These are phyloP conservation scores for Scutellaria barbata DNA, from an alignment of 257 asterid species.

Conservation along the genomic window DNA sequence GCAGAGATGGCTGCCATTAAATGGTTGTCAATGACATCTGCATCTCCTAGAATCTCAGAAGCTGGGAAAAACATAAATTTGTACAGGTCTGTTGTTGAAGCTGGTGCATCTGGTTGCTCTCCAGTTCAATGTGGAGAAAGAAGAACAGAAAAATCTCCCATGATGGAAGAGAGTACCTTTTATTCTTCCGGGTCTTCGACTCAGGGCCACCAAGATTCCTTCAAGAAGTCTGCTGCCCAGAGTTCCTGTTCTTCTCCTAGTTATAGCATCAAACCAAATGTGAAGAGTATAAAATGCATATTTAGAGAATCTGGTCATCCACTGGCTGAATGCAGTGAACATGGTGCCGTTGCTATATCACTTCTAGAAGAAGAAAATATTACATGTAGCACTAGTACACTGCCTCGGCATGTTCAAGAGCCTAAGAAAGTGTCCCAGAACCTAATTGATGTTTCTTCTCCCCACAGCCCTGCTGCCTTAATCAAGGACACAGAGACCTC, in stretches of 20 bases:
- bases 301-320: constrained; percentile 33
- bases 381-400: constrained; percentile 19
- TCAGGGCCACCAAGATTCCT: constrained; percentile 42
- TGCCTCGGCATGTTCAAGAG: constrained; percentile 30
- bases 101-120: constrained; percentile 47
- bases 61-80: constrained; percentile 50
- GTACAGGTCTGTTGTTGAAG: constrained; percentile 52
- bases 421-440: constrained; percentile 31
- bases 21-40: constrained; percentile 64
- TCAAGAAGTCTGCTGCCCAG: constrained; percentile 42
- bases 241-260: constrained; percentile 41
- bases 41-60: constrained; percentile 78
- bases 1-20: constrained; percentile 87
- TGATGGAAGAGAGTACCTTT: constrained; percentile 56
- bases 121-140: constrained; percentile 33
- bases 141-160: constrained; percentile 39
- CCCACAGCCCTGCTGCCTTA: constrained; percentile 29
- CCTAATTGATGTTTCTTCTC: constrained; percentile 40
- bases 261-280: constrained; percentile 23
- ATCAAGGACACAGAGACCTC: constrained; percentile 31
- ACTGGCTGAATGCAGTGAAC: constrained; percentile 26
- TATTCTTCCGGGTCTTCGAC: constrained; percentile 40
- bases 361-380: constrained; percentile 28
- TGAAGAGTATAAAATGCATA: constrained; percentile 29
- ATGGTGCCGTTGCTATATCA: constrained; percentile 27